Conservation (phyloP, 352 stramenopile genomes). For the Saprolegnia diclina region DNA sequence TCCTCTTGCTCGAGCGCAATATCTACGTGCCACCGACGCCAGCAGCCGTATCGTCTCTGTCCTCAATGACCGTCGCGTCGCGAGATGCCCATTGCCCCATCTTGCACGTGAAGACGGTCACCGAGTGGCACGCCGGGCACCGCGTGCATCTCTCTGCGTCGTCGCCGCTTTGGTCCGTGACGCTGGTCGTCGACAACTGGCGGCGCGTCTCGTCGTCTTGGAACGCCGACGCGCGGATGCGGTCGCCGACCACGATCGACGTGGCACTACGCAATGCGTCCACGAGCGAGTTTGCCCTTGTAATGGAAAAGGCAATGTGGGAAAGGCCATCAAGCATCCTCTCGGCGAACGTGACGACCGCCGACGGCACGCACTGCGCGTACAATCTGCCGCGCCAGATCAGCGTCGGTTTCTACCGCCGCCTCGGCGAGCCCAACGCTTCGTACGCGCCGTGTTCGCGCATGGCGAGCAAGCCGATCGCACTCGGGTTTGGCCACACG, state of each 20-base stretch:
- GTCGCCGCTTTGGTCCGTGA: not conserved
- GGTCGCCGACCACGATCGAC: not conserved
- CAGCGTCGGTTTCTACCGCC: not conserved
- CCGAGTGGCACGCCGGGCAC: not conserved
- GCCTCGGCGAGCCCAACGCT: not conserved
- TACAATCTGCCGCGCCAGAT: not conserved
- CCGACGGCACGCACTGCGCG: not conserved
- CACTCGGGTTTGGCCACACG: conserved; percentile 9
- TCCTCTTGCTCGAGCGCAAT: not conserved
- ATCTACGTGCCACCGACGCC: too few relatives aligned
- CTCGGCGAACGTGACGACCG: not conserved
- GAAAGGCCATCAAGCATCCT: not conserved
- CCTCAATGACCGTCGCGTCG: too few relatives aligned
- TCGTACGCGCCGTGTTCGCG: not conserved
- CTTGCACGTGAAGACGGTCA: too few relatives aligned
- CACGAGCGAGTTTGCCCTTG: not conserved
- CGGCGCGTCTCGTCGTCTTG: not conserved
- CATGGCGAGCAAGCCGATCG: not conserved
- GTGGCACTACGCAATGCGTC: not conserved
- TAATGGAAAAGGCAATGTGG: not conserved
- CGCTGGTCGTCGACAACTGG: not conserved
- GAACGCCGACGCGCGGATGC: not conserved
- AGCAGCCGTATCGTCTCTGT: too few relatives aligned
- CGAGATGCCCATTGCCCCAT: not conserved
- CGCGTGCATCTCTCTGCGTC: not conserved